phyloP scores from a whole-genome alignment of 176 grass and related monocot genomes.

The Calamus simplicifolius region DNA sequence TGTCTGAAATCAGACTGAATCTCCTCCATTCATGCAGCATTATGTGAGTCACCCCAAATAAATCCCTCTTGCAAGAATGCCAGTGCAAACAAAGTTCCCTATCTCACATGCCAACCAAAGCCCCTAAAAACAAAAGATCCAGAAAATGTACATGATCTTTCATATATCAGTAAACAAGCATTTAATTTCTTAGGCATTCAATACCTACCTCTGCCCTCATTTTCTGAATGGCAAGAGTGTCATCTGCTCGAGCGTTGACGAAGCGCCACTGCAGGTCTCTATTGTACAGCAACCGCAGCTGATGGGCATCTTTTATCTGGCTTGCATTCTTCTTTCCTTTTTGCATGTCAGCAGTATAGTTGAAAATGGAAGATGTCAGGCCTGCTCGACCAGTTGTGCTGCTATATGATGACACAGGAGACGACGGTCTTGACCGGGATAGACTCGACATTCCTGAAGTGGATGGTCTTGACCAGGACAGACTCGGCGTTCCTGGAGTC shows the following conservation, averaged over 20 bases:
- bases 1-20: no score
- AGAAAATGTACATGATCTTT: no score
- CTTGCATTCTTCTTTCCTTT: conserved; percentile 60
- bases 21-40: no score
- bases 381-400: conserved; percentile 36
- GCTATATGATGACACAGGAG: conserved; percentile 76
- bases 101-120: no score
- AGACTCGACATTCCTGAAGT: conserved; percentile 51
- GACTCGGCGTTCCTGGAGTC: conserved; percentile 47
- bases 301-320: conserved; percentile 72
- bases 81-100: no score
- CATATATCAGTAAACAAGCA: no score
- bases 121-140: no score
- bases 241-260: conserved; percentile 72
- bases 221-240: conserved; percentile 68
- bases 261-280: conserved; percentile 82
- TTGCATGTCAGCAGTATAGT: conserved; percentile 50
- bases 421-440: conserved; percentile 42
- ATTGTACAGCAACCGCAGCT: conserved; percentile 68
- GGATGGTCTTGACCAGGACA: conserved; percentile 39
- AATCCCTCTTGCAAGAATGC: no score
- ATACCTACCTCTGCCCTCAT: conserved; percentile 68
- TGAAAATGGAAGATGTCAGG: conserved; percentile 47
- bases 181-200: not conserved
- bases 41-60: no score